phyloP scores from a whole-genome alignment of 768 basidiomycete genomes.

The Lactifluus echinatus region DNA sequence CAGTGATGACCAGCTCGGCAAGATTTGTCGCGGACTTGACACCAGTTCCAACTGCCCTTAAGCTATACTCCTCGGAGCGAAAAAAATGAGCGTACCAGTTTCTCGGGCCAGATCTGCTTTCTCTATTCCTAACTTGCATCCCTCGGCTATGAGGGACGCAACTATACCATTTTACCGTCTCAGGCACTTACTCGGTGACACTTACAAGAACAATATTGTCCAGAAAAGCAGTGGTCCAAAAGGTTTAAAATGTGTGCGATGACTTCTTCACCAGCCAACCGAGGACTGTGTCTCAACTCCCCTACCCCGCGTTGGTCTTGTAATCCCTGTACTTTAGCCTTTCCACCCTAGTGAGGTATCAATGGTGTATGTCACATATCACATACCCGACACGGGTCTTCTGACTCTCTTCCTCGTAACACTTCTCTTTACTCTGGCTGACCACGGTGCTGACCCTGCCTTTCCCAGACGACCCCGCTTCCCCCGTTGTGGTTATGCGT shows the following conservation, averaged over 20 bases:
- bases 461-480: background rate
- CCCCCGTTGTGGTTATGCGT: background rate
- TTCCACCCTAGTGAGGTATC: background rate
- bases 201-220: background rate
- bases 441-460: background rate
- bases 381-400: background rate
- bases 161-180: background rate
- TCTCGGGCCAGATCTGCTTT: background rate
- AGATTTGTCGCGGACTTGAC: background rate
- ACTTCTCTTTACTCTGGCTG: background rate
- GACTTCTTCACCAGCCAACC: background rate
- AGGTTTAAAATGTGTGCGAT: background rate
- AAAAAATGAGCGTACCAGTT: background rate
- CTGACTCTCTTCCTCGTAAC: background rate
- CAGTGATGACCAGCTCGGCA: background rate
- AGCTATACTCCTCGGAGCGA: background rate
- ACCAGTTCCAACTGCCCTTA: background rate
- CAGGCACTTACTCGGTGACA: background rate
- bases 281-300: background rate
- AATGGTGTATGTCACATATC: conserved; percentile 2
- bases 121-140: background rate
- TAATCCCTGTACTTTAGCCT: conserved; percentile 3
- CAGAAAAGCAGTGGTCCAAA: background rate
- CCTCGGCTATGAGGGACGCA: background rate
- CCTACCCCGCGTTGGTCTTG: background rate